These are phyloP conservation scores for Kodamaea sp. DNA, from an alignment of 1,139 yeast genomes.

Conservation along the genomic window DNA sequence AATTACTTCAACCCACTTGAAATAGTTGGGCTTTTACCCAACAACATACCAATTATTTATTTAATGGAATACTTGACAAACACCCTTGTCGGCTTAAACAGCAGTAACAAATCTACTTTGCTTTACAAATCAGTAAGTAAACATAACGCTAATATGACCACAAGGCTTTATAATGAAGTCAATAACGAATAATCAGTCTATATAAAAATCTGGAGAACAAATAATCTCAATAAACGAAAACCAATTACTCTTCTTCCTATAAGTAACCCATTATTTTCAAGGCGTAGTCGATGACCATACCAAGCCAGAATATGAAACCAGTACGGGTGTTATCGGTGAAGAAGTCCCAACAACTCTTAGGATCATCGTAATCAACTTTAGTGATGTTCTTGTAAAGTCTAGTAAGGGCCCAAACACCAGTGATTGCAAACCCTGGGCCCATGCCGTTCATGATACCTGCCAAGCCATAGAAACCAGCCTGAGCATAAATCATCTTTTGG, in stretches of 20 bases:
- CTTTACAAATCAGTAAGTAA: constrained; percentile 29
- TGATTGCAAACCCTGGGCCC: constrained; percentile 80
- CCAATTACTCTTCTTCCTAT: constrained; percentile 14
- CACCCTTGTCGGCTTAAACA: constrained; percentile 21
- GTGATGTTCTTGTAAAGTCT: constrained; percentile 65
- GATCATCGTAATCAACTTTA: constrained; percentile 73
- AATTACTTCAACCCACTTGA: constrained; percentile 22
- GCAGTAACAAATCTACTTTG: constrained; percentile 17
- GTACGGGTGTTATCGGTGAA: constrained; percentile 76
- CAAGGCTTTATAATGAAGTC: constrained; percentile 11
- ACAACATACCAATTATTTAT: constrained; percentile 29
- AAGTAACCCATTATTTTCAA: constrained; percentile 44
- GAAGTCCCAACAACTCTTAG: constrained; percentile 76
- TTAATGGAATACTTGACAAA: constrained; percentile 26
- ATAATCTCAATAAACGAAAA: too few relatives aligned
- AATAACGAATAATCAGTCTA: neutral
- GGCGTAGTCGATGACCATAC: constrained; percentile 72
- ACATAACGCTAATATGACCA: constrained; percentile 24
- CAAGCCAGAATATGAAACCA: constrained; percentile 75
- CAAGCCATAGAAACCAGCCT: constrained; percentile 57
- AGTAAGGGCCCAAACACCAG: constrained; percentile 64
- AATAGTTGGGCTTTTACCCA: constrained; percentile 30
- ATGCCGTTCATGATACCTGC: constrained; percentile 80
- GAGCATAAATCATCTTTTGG: constrained; percentile 60
- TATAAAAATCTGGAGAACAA: too few relatives aligned